Evolutionary conservation across 2,329 filamentous ascomycete species (phyloP).

Genomic region (Pseudogymnoascus sp.): DNA sequence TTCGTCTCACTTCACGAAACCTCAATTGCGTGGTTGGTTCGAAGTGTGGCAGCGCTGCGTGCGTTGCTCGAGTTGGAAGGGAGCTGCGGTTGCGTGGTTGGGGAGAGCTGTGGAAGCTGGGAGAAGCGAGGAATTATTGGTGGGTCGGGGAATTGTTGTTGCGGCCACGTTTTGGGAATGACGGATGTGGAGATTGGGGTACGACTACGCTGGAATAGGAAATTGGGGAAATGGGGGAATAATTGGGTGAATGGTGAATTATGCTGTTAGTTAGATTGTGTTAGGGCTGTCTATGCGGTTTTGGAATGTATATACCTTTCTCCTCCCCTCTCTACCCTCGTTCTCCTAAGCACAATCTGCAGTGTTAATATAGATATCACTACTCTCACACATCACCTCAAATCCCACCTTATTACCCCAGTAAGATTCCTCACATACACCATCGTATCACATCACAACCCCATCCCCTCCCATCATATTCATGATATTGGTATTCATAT

Average conservation of each 20-base stretch:
- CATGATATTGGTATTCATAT: not conserved
- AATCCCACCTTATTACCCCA: no score
- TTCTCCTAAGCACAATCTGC: no score
- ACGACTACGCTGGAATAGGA: not conserved
- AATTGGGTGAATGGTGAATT: no score
- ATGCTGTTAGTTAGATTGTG: no score
- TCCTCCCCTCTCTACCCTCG: no score
- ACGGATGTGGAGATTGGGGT: not conserved
- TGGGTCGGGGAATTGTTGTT: not conserved
- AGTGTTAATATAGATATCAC: no score
- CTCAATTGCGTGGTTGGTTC: not conserved
- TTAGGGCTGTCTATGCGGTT: no score
- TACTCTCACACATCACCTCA: no score
- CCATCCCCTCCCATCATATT: not conserved
- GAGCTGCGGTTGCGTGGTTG: not conserved
- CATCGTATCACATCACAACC: not conserved
- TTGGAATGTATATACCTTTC: no score
- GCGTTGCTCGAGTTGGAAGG: not conserved
- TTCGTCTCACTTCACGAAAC: not conserved
- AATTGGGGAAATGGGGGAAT: not conserved
- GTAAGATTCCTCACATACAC: not conserved
- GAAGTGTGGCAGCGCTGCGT: not conserved
- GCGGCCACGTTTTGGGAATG: not conserved
- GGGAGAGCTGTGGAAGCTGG: constrained; percentile 3
- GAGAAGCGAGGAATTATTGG: constrained; percentile 3